phyloP scores from a whole-genome alignment of 495 filamentous ascomycete species.

The Aspergillus ostianus region DNA sequence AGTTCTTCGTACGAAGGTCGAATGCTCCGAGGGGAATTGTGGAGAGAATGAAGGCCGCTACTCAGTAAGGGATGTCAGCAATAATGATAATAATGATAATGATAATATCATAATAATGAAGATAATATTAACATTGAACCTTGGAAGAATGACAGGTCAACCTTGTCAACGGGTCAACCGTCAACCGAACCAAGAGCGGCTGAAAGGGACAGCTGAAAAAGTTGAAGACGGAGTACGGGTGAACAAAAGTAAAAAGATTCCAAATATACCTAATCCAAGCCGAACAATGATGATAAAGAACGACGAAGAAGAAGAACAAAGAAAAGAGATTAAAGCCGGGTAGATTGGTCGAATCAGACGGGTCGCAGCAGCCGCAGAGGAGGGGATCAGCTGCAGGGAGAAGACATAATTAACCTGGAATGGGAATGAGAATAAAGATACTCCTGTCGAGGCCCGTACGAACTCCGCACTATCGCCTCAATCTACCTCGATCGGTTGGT shows the following conservation, averaged over 20 bases:
- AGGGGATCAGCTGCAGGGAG: conserved; percentile 22
- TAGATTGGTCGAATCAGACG: background rate
- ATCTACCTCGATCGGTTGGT: conserved; percentile 5
- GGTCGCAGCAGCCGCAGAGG: background rate
- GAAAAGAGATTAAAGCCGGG: background rate
- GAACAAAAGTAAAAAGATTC: background rate
- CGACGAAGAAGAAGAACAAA: background rate
- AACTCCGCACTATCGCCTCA: background rate
- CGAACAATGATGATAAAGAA: background rate
- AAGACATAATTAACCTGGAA: no score
- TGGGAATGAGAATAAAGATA: no score
- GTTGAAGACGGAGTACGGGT: no score
- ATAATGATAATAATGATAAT: background rate
- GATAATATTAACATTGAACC: conserved; percentile 1
- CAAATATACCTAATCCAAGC: background rate
- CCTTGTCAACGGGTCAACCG: conserved; percentile 4
- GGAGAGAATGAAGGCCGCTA: background rate
- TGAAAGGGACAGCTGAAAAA: background rate
- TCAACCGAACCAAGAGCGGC: background rate
- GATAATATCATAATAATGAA: background rate
- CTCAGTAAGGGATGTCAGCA: background rate
- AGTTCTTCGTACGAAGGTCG: background rate
- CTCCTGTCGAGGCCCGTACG: background rate
- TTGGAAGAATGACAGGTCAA: conserved; percentile 17
- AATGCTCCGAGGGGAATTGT: background rate